Base-by-base conservation (phyloP, 192 early-diverging fungal species). In the Backusella psychrophila region DNA sequence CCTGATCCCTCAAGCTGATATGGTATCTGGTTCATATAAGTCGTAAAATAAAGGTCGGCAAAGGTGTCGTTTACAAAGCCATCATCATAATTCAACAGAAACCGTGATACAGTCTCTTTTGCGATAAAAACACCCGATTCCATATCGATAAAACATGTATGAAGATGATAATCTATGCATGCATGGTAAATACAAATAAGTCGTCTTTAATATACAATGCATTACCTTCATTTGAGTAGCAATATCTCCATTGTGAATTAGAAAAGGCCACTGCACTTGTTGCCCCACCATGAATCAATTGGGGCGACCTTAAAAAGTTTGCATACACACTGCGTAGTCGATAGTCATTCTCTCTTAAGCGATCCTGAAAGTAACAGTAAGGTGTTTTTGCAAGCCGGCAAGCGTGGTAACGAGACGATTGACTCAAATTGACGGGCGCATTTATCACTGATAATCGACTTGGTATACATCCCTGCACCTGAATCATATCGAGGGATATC, bases 351-450 rank as follows among this genome's bases (percentile, higher is more conserved):
- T 19, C 14, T 21, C 5, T 12, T 3, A 2, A 8, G 15, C 33
- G 21, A 73, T 88, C 88, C 76, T 88, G 87, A 41, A 89, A 89
- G 74, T 89, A 89, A 71, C 88, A 89, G 67, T 88, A 88, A 0
- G 85, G 85, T 2, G 87, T 87, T 9, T 81, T 81, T 12, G 88
- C 85, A 80, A 84, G 81, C 12, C 83, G 78, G 46, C 88, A 89
- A 2, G 88, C 88, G 77, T 88, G 82, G 42, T 89, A 89, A 21
- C 88, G 82, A 19, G 88, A 87, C 4, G 85, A 82, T 69, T 83
- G 85, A 52, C 85, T 80, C 82, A 86, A 78, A 63, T 85, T 84
- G 33, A 72, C 77, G 0, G 87, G 85, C 7, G 87, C 82, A 68
- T 88, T 86, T 53, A 83, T 82, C 15, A 88, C 81, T 31, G 78